phyloP scores from a whole-genome alignment of 805 yeast genomes.

The Peterozyma xylosa region DNA sequence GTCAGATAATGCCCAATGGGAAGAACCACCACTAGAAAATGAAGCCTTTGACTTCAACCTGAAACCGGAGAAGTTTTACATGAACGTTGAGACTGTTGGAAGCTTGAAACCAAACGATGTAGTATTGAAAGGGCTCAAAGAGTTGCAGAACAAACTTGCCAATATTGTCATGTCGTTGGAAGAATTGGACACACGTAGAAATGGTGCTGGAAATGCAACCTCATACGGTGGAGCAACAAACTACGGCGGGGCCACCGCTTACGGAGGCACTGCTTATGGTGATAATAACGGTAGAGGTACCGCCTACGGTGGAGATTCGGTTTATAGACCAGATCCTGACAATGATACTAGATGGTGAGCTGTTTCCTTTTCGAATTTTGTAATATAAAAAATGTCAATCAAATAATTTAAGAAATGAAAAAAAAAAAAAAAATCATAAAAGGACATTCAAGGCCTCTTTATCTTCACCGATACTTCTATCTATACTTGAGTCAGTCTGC shows the following conservation, averaged over 20 bases:
- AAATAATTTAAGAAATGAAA: no score
- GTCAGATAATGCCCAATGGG: slow-evolving; percentile 85
- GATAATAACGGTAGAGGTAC: slow-evolving; percentile 20
- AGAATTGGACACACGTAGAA: slow-evolving; percentile 35
- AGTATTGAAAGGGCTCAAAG: slow-evolving; percentile 74
- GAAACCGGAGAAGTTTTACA: slow-evolving; percentile 71
- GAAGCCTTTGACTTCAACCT: slow-evolving; percentile 83
- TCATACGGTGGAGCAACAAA: slow-evolving; percentile 29
- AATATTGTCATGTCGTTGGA: slow-evolving; percentile 70
- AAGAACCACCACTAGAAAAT: slow-evolving; percentile 86
- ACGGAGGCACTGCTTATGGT: slow-evolving; percentile 22
- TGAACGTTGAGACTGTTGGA: slow-evolving; percentile 92
- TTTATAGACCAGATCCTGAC: slow-evolving; percentile 8
- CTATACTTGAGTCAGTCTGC: no score
- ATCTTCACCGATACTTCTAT: no score
- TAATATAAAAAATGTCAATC: no score
- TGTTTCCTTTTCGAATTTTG: no score
- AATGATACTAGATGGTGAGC: slow-evolving; percentile 9
- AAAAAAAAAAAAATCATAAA: no score
- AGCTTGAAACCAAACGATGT: slow-evolving; percentile 85
- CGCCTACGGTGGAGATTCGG: slow-evolving; percentile 12
- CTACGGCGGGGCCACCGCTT: slow-evolving; percentile 19
- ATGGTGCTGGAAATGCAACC: slow-evolving; percentile 23
- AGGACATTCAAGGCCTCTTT: no score
- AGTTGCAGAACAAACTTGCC: slow-evolving; percentile 85